phyloP scores from a whole-genome alignment of 495 filamentous ascomycete genomes.

The Aspergillus egyptiacus region DNA sequence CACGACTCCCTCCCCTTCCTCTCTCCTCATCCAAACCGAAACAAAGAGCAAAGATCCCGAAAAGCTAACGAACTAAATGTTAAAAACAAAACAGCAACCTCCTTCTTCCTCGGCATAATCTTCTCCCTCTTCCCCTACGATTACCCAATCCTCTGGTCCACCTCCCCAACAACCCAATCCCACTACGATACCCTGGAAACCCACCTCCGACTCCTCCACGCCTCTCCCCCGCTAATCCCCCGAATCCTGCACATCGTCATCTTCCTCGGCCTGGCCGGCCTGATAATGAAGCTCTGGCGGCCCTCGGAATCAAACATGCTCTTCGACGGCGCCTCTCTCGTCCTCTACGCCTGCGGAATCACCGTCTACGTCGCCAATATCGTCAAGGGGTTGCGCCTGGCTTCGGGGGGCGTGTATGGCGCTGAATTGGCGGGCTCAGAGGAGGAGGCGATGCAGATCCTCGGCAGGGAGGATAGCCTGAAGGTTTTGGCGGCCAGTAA shows the following conservation, averaged over 20 bases:
- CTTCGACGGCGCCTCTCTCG: constrained; percentile 87
- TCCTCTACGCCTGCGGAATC: constrained; percentile 86
- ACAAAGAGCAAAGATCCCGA: too few relatives aligned
- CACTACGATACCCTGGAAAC: constrained; percentile 76
- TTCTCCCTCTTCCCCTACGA: constrained; percentile 98
- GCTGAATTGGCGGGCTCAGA: constrained; percentile 33
- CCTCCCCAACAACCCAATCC: constrained; percentile 50
- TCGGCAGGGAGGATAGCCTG: constrained; percentile 76
- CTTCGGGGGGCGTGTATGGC: constrained; percentile 52
- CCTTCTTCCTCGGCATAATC: constrained; percentile 96
- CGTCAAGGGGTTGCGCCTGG: constrained; percentile 81
- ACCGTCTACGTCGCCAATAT: constrained; percentile 93
- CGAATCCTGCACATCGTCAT: constrained; percentile 93
- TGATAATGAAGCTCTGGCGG: constrained; percentile 88
- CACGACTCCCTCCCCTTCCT: constrained; percentile 1
- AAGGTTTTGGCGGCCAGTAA: constrained; percentile 93
- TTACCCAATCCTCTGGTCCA: constrained; percentile 92
- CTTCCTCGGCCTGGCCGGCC: constrained; percentile 78
- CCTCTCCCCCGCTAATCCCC: constrained; percentile 80
- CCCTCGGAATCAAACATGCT: constrained; percentile 89
- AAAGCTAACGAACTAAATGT: constrained; percentile 11
- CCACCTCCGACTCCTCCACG: constrained; percentile 80
- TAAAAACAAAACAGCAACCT: constrained; percentile 54
- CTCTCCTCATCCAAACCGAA: neutral
- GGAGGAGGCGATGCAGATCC: constrained; percentile 27